These are phyloP conservation scores for Linum trigynum DNA, from an alignment of 345 rosid genomes.

Conservation along the genomic window DNA sequence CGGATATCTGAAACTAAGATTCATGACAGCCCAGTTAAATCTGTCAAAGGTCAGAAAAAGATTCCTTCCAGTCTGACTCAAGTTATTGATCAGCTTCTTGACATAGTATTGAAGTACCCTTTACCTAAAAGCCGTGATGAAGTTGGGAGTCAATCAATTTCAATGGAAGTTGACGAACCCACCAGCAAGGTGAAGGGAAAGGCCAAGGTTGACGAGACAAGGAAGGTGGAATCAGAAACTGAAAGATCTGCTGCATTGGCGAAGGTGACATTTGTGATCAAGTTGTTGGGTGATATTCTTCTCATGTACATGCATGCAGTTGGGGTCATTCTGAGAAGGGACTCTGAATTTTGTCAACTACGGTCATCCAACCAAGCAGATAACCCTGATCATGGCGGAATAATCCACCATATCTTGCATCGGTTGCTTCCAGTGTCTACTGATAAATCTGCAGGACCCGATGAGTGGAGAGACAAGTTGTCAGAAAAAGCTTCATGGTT, in stretches of 20 bases:
- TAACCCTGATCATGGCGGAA: conserved; percentile 47
- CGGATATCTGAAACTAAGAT: conserved; percentile 61
- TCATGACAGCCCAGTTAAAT: conserved; percentile 68
- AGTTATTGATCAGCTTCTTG: conserved; percentile 95
- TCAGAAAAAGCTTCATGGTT: conserved; percentile 91
- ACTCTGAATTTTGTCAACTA: conserved; percentile 61
- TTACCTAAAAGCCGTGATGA: conserved; percentile 46
- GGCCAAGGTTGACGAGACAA: conserved; percentile 63
- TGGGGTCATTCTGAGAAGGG: conserved; percentile 75
- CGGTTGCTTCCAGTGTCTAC: conserved; percentile 58
- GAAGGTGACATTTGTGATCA: conserved; percentile 78
- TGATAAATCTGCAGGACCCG: conserved; percentile 68
- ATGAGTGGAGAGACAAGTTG: conserved; percentile 81
- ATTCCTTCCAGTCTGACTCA: conserved; percentile 73
- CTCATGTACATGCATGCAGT: conserved; percentile 83
- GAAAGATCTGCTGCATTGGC: conserved; percentile 86
- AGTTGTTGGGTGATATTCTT: conserved; percentile 80
- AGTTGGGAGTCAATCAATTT: conserved; percentile 29
- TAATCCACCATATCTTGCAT: conserved; percentile 76
- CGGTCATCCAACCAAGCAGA: conserved; percentile 56
- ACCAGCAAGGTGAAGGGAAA: conserved; percentile 75
- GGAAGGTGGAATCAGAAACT: conserved; percentile 46
- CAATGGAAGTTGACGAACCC: conserved; percentile 88
- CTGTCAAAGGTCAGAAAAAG: conserved; percentile 67
- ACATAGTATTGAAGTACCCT: conserved; percentile 66